These are phyloP conservation scores for Collybiopsis luxurians DNA, from an alignment of 768 basidiomycete genomes.

Conservation along the genomic window DNA sequence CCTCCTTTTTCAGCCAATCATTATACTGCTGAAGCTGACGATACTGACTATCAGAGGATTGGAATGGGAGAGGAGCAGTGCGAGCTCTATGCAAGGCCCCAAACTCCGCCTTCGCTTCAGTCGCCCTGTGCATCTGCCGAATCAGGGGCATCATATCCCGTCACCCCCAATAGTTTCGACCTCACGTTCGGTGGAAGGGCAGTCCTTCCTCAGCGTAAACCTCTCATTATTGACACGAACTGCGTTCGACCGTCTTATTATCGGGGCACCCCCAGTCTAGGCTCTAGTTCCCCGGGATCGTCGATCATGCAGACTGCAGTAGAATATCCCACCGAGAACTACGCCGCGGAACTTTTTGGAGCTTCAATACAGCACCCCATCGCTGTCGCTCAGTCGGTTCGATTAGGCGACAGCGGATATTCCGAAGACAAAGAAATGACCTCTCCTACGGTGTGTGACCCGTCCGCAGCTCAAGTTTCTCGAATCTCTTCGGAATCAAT, in stretches of 20 bases:
- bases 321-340: constrained; percentile 51
- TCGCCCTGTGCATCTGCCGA: constrained; percentile 33
- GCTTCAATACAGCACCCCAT: constrained; percentile 31
- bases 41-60: constrained; percentile 51
- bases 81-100: constrained; percentile 43
- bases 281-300: constrained; percentile 48
- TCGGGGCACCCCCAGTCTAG: constrained; percentile 38
- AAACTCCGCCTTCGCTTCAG: constrained; percentile 43
- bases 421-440: constrained; percentile 55
- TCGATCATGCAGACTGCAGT: constrained; percentile 77
- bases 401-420: constrained; percentile 36
- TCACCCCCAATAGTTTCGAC: constrained; percentile 55
- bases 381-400: constrained; percentile 35
- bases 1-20: constrained; percentile 29
- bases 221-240: constrained; percentile 62
- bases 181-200: constrained; percentile 37
- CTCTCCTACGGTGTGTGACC: constrained; percentile 48
- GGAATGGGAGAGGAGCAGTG: constrained; percentile 30
- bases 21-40: constrained; percentile 53
- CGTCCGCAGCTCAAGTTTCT: constrained; percentile 43
- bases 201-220: constrained; percentile 24
- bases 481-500: constrained; percentile 31
- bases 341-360: constrained; percentile 49
- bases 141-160: constrained; percentile 45
- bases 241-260: constrained; percentile 42